A percentile compares a stretch with the other conserved stretches of the same genome.
Evolutionary conservation across 495 filamentous ascomycete genomes (phyloP).

Genomic region (Tuber indicum): DNA sequence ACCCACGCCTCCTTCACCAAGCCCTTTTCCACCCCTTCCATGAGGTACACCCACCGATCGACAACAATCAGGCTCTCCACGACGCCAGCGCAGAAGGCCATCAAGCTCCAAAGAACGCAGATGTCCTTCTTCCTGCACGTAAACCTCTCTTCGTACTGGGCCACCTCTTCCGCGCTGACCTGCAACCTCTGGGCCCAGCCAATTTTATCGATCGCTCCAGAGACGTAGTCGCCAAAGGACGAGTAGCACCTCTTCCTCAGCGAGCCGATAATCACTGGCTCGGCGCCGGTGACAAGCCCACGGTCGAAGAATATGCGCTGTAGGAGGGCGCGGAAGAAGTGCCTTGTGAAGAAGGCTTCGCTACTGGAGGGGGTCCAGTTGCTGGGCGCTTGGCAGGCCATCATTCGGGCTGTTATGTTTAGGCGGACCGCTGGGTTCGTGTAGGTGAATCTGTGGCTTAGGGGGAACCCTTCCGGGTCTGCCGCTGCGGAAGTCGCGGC

Average conservation of each 20-base stretch:
- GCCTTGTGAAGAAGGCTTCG: slow-evolving; percentile 81
- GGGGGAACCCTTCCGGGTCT: slow-evolving; percentile 87
- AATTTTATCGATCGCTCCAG: slow-evolving; percentile 71
- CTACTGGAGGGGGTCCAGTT: slow-evolving; percentile 83
- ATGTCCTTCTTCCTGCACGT: slow-evolving; percentile 67
- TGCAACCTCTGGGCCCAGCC: slow-evolving; percentile 52
- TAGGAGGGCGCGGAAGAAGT: slow-evolving; percentile 86
- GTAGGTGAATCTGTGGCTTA: slow-evolving; percentile 42
- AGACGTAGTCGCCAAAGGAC: slow-evolving; percentile 69
- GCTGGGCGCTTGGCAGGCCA: slow-evolving; percentile 88
- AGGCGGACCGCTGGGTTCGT: slow-evolving; percentile 44
- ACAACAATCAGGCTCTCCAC: slow-evolving; percentile 85
- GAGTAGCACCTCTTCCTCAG: slow-evolving; percentile 72
- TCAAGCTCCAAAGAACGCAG: slow-evolving; percentile 80
- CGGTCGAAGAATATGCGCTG: slow-evolving; percentile 84
- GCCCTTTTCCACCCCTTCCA: slow-evolving; percentile 48
- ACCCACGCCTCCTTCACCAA: slow-evolving; percentile 71
- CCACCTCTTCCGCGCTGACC: slow-evolving; percentile 57
- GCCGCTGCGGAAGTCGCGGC: slow-evolving; percentile 54
- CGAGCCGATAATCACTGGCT: slow-evolving; percentile 78
- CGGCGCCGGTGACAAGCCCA: slow-evolving; percentile 56
- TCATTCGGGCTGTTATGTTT: slow-evolving; percentile 94
- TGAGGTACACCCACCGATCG: slow-evolving; percentile 84
- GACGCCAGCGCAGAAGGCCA: slow-evolving; percentile 87
- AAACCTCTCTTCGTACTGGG: slow-evolving; percentile 59